Percentiles rank a stretch among this genome's conserved stretches.
Conservation (phyloP, 768 basidiomycete genomes). For the Cystofilobasidium macerans region DNA sequence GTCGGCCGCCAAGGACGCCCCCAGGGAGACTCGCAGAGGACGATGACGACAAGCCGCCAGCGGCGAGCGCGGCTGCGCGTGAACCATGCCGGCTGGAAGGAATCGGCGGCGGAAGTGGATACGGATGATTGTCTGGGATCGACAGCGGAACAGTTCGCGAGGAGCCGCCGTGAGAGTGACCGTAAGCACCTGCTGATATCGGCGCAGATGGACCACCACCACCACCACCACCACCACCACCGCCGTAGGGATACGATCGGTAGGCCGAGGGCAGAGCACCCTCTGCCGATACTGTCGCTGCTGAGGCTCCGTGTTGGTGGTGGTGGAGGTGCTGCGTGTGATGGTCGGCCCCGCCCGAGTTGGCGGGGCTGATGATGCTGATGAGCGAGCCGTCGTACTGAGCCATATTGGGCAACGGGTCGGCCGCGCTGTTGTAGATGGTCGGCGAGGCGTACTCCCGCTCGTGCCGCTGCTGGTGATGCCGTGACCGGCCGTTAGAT, state of each 20-base stretch:
- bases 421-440: not conserved
- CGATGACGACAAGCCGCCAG: no score
- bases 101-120: slow-evolving; percentile 19
- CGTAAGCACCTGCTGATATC: no score
- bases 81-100: not conserved
- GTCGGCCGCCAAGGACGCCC: not conserved
- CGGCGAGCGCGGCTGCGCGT: slow-evolving; percentile 1
- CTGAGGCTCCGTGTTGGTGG: no score
- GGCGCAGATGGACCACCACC: no score
- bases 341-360: not conserved
- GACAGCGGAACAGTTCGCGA: slow-evolving; percentile 6
- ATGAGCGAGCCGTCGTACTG: slow-evolving; percentile 2
- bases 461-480: slow-evolving; percentile 3
- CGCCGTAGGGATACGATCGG: not conserved
- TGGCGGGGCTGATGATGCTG: slow-evolving; percentile 5
- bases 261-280: no score
- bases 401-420: not conserved
- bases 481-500: slow-evolving; percentile 21
- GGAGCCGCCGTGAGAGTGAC: not conserved
- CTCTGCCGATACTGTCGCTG: no score
- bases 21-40: no score
- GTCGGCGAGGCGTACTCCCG: not conserved
- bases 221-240: no score
- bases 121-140: slow-evolving; percentile 20
- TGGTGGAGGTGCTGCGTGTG: no score